Base-by-base conservation (phyloP, 2,329 filamentous ascomycete species). In the Beauveria bassiana region DNA sequence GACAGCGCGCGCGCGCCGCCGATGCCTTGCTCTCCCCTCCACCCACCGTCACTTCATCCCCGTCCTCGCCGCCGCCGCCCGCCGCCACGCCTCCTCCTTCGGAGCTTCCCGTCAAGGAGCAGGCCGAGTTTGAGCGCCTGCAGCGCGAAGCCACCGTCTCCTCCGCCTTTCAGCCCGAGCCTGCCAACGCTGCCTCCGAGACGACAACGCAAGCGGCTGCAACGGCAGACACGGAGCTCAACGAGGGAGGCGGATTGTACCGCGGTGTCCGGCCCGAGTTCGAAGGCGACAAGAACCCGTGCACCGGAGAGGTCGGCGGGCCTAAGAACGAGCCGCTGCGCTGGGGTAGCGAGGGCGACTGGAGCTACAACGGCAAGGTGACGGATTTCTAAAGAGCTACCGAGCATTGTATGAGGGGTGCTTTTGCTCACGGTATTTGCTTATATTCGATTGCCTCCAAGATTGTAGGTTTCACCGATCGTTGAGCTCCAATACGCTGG, bases 321-420 rank as follows among this genome's bases (percentile, higher is more conserved):
- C 95, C 95, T 5, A 99, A 98, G 86, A 98, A 96, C 71, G 93
- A 99, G 76, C 95, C 95, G 57, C 71, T 98, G 71, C 79, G 93
- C 68, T 97, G 93, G 93, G 92, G 92, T 0, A 79, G 81, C 20
- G 72, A 69, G 0, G 87, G 90, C 1, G 85, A 88, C 69, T 99
- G 93, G 89, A 97, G 91, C 73, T 99, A 90, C 74, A 97, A 97
- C 74, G 95, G 95, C 52, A 81, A 93, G 65, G 92, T 96, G 59
- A 98, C 93, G 24, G 95, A 98, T 75, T 99, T 99, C 64, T 86
- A 67, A 71, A 47, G 6, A 14, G 12, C 34, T 38, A 12, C 10
- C 34, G 34, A 38, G 34, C 10, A 38, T 38, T 26, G 34, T 14
- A 38, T 38, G 34, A 14, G 34, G 31, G 12, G 34, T 38, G 34